Conservation (phyloP, 768 basidiomycete genomes). For the Leccinellum rugosiceps region DNA sequence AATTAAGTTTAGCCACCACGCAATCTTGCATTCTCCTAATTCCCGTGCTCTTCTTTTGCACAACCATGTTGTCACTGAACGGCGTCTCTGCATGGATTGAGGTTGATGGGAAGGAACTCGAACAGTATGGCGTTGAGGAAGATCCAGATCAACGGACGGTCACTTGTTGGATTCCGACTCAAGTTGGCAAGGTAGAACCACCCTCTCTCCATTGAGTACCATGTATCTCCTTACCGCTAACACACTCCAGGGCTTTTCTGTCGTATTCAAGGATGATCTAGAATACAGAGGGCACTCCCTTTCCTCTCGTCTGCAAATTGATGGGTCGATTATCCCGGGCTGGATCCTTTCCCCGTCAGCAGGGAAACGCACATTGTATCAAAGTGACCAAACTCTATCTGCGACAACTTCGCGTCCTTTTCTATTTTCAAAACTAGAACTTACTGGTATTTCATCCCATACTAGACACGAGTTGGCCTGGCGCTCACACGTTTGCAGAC, state of each 20-base stretch:
- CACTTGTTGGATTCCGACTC: conserved; percentile 30
- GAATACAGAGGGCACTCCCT: conserved; percentile 7
- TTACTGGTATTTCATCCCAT: conserved; percentile 24
- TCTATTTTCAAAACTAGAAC: conserved; percentile 25
- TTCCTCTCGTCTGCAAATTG: conserved; percentile 9
- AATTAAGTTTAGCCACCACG: neutral
- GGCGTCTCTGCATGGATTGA: conserved; percentile 26
- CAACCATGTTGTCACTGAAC: conserved; percentile 22
- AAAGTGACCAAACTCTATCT: conserved; percentile 6
- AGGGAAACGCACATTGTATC: conserved; percentile 2
- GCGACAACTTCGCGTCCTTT: conserved; percentile 19
- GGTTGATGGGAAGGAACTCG: conserved; percentile 26
- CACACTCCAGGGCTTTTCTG: conserved; percentile 22
- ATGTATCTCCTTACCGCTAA: neutral
- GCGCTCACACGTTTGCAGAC: conserved; percentile 19
- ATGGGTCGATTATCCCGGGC: conserved; percentile 16
- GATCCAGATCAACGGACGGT: conserved; percentile 12
- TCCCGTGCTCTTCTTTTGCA: neutral
- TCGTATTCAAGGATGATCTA: conserved; percentile 18
- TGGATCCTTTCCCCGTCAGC: neutral
- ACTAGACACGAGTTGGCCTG: no score
- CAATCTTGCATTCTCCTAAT: neutral
- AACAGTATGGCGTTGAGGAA: conserved; percentile 25
- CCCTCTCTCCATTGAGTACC: neutral
- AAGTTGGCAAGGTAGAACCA: conserved; percentile 23